Percentiles rank a stretch among this genome's conserved stretches.
These are phyloP conservation scores for Protomyces lactucae-debilis DNA, from an alignment of 1,139 yeast genomes.

Conservation along the genomic window DNA sequence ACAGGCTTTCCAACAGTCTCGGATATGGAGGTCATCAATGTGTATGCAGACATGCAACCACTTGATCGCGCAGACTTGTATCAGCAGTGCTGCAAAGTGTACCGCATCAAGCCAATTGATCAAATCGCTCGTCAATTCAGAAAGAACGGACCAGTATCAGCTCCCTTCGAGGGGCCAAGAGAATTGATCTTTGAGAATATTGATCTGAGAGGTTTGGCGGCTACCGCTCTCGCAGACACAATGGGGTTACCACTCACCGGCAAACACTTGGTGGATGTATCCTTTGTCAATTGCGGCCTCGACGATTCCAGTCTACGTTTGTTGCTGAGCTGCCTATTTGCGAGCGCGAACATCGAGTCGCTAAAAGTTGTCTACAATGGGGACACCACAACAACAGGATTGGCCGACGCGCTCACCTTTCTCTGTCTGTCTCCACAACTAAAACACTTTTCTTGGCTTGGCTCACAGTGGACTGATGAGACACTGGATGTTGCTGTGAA, in stretches of 20 bases:
- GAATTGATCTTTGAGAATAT: conserved; percentile 1
- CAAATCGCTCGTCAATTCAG: conserved; percentile 10
- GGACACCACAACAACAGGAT: neutral
- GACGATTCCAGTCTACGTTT: conserved; percentile 9
- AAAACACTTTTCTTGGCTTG: conserved; percentile 1
- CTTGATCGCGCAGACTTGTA: conserved; percentile 22
- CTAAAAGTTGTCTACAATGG: conserved; percentile 5
- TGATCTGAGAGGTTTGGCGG: neutral
- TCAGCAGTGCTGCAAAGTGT: conserved; percentile 16
- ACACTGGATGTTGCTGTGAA: neutral
- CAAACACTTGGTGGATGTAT: conserved; percentile 18
- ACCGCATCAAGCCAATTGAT: conserved; percentile 1
- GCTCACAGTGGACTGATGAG: conserved; percentile 4
- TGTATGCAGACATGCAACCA: conserved; percentile 13
- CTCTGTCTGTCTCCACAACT: conserved; percentile 20
- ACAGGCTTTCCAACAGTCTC: conserved; percentile 1
- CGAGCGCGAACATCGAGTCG: conserved; percentile 6
- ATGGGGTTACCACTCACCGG: conserved; percentile 21
- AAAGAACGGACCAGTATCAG: conserved; percentile 3
- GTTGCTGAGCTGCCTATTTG: conserved; percentile 10
- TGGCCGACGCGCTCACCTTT: conserved; percentile 6
- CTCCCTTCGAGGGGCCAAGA: conserved; percentile 16
- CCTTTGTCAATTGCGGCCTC: conserved; percentile 8
- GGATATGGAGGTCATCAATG: conserved; percentile 16
- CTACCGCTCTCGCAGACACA: conserved; percentile 21